These are phyloP conservation scores for Saccharomycopsis fibuligera DNA, from an alignment of 805 yeast genomes.

Conservation along the genomic window DNA sequence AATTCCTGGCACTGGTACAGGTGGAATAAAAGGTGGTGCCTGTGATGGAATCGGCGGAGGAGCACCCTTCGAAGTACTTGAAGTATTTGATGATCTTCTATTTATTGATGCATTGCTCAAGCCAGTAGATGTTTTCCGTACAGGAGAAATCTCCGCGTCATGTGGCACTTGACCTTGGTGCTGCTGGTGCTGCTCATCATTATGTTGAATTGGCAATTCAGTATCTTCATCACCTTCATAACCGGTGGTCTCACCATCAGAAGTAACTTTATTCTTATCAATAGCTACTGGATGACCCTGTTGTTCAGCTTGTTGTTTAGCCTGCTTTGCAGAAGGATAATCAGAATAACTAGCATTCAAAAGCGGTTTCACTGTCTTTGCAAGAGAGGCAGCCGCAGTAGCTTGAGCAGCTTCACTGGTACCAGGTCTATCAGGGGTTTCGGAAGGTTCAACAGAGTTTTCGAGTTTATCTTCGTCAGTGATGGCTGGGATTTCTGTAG, in stretches of 20 bases:
- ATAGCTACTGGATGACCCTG: constrained; percentile 6
- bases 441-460: constrained; percentile 24
- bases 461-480: constrained; percentile 26
- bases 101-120: not conserved
- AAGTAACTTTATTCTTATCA: constrained; percentile 8
- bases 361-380: too few species aligned
- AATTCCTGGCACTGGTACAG: not conserved
- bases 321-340: not conserved
- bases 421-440: too few species aligned
- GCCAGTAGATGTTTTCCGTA: not conserved
- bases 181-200: constrained; percentile 13
- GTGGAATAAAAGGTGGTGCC: constrained; percentile 8
- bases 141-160: too few species aligned
- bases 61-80: not conserved
- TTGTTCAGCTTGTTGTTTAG: not conserved
- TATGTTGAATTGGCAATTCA: constrained; percentile 3
- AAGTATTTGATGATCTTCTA: not conserved
- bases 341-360: too few species aligned
- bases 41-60: not conserved
- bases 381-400: too few species aligned
- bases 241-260: constrained; percentile 14
- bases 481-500: constrained; percentile 28
- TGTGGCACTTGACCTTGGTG: not conserved
- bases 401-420: not conserved
- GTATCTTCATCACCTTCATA: constrained; percentile 19